These are phyloP conservation scores for Davidsoniella virescens DNA, from an alignment of 2,329 filamentous ascomycete genomes.

Conservation along the genomic window DNA sequence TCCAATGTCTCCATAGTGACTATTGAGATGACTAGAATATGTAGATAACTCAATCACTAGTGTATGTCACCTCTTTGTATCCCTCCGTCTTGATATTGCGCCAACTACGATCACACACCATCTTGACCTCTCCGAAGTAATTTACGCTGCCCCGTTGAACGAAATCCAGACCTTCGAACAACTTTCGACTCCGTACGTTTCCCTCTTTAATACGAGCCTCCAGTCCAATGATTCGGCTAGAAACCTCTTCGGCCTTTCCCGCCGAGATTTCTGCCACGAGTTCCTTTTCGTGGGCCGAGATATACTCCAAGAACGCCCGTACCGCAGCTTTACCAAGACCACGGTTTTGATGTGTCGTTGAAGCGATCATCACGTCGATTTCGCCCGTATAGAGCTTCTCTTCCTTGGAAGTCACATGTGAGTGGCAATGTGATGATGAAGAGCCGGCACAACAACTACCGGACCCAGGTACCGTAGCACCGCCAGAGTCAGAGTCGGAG, in stretches of 20 bases:
- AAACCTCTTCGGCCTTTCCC: background rate
- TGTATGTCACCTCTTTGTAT: conserved; percentile 9
- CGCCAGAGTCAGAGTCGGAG: conserved; percentile 31
- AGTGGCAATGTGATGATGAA: conserved; percentile 13
- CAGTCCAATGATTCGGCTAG: conserved; percentile 26
- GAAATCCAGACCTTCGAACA: conserved; percentile 39
- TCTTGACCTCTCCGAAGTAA: conserved; percentile 43
- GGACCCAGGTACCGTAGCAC: background rate
- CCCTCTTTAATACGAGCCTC: conserved; percentile 42
- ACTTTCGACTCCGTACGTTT: conserved; percentile 34
- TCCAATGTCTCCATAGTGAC: no score
- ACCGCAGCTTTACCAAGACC: conserved; percentile 54
- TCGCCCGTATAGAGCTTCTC: conserved; percentile 41
- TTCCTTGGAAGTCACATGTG: conserved; percentile 2
- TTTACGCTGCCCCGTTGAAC: conserved; percentile 34
- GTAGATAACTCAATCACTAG: background rate
- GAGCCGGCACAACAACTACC: conserved; percentile 16
- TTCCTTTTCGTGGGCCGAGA: conserved; percentile 32
- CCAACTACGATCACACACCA: conserved; percentile 17
- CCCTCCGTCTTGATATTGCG: conserved; percentile 1
- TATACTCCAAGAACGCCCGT: conserved; percentile 51
- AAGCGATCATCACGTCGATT: conserved; percentile 75
- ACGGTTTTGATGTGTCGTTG: conserved; percentile 34
- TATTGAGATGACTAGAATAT: no score
- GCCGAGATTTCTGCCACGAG: conserved; percentile 32